phyloP scores from a whole-genome alignment of 805 yeast genomes.

The Candida methanosorbosa region DNA sequence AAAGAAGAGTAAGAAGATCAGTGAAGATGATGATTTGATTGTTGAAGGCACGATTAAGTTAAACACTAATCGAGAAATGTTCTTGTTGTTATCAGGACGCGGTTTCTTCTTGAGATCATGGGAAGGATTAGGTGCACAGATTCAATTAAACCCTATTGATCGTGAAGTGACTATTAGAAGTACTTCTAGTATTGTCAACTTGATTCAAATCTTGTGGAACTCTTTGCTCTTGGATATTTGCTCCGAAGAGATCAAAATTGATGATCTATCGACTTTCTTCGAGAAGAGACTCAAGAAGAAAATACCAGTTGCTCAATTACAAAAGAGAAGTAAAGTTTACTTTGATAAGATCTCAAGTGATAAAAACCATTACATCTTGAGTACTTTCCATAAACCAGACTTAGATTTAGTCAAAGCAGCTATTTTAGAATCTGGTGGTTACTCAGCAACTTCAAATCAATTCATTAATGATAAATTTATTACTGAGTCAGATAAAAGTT shows the following conservation, averaged over 20 bases:
- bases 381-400: conserved; percentile 17
- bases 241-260: conserved; percentile 10
- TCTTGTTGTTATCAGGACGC: conserved; percentile 21
- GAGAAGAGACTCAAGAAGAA: conserved; percentile 7
- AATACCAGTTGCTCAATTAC: conserved; percentile 17
- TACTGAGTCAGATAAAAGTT: no score
- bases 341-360: conserved; percentile 20
- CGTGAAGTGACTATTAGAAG: conserved; percentile 21
- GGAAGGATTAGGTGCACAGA: conserved; percentile 26
- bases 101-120: conserved; percentile 25
- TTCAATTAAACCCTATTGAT: conserved; percentile 18
- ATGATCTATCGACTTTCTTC: conserved; percentile 11
- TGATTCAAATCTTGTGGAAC: conserved; percentile 26
- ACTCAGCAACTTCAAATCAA: no score
- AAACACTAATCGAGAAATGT: conserved; percentile 20
- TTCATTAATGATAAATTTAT: no score
- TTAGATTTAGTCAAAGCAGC: conserved; percentile 17
- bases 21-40: conserved; percentile 10
- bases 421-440: no score
- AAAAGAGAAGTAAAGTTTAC: conserved; percentile 20
- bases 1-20: conserved; percentile 6
- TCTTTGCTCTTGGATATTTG: background rate
- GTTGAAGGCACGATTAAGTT: conserved; percentile 17
- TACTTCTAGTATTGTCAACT: conserved; percentile 16
- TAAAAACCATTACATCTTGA: conserved; percentile 17